A percentile compares a stretch with the other conserved stretches of the same genome.
phyloP scores from a whole-genome alignment of 805 yeast genomes.

The Yarrowia sp. region DNA sequence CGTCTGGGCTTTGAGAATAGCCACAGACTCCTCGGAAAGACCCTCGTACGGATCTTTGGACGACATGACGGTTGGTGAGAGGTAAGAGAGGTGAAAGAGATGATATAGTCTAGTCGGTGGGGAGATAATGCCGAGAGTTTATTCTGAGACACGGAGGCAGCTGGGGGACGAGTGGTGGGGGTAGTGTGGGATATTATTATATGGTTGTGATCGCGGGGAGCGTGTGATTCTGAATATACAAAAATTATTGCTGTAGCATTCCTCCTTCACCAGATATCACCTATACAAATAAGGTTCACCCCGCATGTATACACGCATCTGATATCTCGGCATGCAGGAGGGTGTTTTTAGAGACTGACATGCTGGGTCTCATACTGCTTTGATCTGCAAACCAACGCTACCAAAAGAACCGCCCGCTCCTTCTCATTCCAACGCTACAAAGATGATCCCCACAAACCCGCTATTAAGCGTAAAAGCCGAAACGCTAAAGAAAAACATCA shows the following conservation, averaged over 20 bases:
- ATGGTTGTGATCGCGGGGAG: too few species aligned
- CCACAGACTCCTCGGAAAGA: not conserved
- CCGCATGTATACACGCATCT: too few species aligned
- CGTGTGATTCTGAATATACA: too few species aligned
- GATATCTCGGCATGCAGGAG: too few species aligned
- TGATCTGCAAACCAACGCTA: too few species aligned
- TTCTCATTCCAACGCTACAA: not conserved
- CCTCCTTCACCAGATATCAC: too few species aligned
- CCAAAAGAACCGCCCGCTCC: too few species aligned
- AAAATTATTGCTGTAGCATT: too few species aligned
- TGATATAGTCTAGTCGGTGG: not conserved
- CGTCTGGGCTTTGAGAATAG: slow-evolving; percentile 14
- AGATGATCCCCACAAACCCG: not conserved
- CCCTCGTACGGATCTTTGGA: slow-evolving; percentile 8
- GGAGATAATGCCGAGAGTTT: not conserved
- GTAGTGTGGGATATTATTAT: not conserved
- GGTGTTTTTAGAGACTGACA: too few species aligned
- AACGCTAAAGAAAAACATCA: not conserved
- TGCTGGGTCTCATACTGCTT: too few species aligned
- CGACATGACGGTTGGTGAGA: not conserved
- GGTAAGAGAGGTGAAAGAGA: not conserved
- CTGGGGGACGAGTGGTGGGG: not conserved
- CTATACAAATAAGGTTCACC: too few species aligned
- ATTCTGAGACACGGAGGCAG: not conserved
- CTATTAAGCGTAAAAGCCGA: not conserved